Evolutionary conservation across 2,329 filamentous ascomycete species (phyloP), one percentile per base, ranked within the genome.

Genomic region (Sclerotinia borealis): DNA sequence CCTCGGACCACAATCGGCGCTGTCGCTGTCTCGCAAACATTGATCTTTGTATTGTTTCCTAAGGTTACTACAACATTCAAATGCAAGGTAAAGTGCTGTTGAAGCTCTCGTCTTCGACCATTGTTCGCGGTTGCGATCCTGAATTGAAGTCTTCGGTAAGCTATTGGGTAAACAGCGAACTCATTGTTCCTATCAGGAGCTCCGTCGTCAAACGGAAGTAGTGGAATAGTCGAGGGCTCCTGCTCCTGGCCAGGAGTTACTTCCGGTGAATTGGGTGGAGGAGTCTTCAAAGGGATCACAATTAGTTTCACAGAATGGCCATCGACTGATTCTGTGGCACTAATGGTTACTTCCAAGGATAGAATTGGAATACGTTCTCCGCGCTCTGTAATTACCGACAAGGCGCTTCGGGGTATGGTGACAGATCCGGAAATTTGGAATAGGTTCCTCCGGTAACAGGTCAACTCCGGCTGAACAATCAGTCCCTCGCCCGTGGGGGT

Each of bases 271-370:
- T 88, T 91, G 58, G 90, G 91, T 34, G 90, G 91, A 1, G 92
- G 93, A 2, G 93, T 97, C 80, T 98, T 98, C 93, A 93, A 98
- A 1, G 93, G 93, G 65, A 98, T 96, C 9, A 95, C 95, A 67
- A 98, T 97, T 66, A 98, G 87, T 71, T 96, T 93, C 49, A 97
- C 92, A 0, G 90, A 80, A 70, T 96, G 93, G 39, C 92, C 91
- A 75, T 98, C 93, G 19, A 96, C 92, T 1, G 93, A 97, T 75
- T 98, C 93, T 55, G 92, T 96, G 10, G 93, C 93, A 6, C 92
- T 96, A 52, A 98, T 91, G 61, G 89, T 87, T 60, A 97, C 85
- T 75, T 98, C 93, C 75, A 93, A 90, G 67, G 82, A 89, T 67
- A 86, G 84, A 55, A 97, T 91, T 2, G 90, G 88, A 47, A 96